Evolutionary conservation across 345 rosid species (phyloP), one percentile per base, ranked within the genome.

Genomic region (Euclidium syriacum): DNA sequence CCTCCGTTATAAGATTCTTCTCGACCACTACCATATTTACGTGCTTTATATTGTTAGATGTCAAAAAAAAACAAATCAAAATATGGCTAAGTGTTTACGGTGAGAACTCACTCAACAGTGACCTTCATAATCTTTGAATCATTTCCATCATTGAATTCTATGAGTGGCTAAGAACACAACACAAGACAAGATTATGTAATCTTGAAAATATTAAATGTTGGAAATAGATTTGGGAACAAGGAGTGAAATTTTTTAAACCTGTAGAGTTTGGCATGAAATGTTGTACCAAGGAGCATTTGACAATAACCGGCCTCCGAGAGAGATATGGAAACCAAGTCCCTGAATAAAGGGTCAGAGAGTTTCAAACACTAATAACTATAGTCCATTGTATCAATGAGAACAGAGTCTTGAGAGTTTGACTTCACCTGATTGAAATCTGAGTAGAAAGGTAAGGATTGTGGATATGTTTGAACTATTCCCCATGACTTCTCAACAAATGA

Each of bases 1-100:
- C 98, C 98, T 58, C 98, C 91, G 5, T 39, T 80, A 39, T 74
- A 87, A 17, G 96, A 91, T 60, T 80, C 76, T 70, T 83, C 86
- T 49, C 64, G 54, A 27, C 72, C 77, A 67, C 98, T 88, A 49
- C 14, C 44, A 70, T 8, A 27, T 58, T 20, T 30, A 23, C 33
- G 36, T 23, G 11, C 47, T 12, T 30, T 18, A 19, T 12, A 19
- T 12, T 25, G 56, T 44, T 50, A 65, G 55, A 54, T 22, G 9
- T 19, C 22, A 56, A 56, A 41, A 3, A 40, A 7, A 42, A 3
- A 5, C 8, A 68, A 32, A 12, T 23, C n/a, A n/a, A 50, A 47
- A 22, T 1, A 22, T n/a, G 52, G 32, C 38, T 48, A 52, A n/a
- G 34, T 48, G 14, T 34, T n/a, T 44, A 69, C 32, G 53, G 4